Evolutionary conservation across 1,139 yeast genomes (phyloP).

Genomic region (Saccharomyces hybrid): DNA sequence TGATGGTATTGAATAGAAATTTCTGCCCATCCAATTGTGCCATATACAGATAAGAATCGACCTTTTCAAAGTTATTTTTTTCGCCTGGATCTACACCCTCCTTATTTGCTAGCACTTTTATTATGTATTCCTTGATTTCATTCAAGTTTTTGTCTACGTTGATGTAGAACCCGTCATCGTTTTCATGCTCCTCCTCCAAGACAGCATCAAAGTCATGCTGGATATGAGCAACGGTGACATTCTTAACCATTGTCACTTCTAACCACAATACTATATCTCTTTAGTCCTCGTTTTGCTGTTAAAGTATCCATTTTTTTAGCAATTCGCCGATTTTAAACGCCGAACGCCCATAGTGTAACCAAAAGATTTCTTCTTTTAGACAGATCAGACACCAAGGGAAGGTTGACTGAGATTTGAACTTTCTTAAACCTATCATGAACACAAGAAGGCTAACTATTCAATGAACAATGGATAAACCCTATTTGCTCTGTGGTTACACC

Average conservation of each 20-base stretch:
- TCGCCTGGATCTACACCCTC: slow-evolving; percentile 9
- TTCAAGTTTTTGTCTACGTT: slow-evolving; percentile 32
- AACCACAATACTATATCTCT: background rate
- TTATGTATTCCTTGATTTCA: slow-evolving; percentile 28
- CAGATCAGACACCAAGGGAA: too few species aligned
- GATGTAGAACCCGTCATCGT: slow-evolving; percentile 38
- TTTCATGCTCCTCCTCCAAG: slow-evolving; percentile 33
- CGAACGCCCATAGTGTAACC: too few species aligned
- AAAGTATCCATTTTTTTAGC: background rate
- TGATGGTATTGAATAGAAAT: slow-evolving; percentile 15
- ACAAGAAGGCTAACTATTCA: too few species aligned
- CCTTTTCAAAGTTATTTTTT: slow-evolving; percentile 11
- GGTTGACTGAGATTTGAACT: too few species aligned
- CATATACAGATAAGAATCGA: slow-evolving; percentile 5
- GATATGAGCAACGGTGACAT: slow-evolving; percentile 22
- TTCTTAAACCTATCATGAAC: too few species aligned
- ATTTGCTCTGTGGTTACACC: too few species aligned
- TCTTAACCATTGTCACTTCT: background rate
- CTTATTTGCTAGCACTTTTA: slow-evolving; percentile 3
- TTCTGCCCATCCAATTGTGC: slow-evolving; percentile 11
- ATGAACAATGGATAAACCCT: too few species aligned
- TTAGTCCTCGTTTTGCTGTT: background rate
- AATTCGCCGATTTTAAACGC: background rate
- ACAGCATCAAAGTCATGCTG: slow-evolving; percentile 41
- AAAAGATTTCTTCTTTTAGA: too few species aligned